These are phyloP conservation scores for Cytospora chrysosperma DNA, from an alignment of 2,329 filamentous ascomycete genomes.

Conservation along the genomic window DNA sequence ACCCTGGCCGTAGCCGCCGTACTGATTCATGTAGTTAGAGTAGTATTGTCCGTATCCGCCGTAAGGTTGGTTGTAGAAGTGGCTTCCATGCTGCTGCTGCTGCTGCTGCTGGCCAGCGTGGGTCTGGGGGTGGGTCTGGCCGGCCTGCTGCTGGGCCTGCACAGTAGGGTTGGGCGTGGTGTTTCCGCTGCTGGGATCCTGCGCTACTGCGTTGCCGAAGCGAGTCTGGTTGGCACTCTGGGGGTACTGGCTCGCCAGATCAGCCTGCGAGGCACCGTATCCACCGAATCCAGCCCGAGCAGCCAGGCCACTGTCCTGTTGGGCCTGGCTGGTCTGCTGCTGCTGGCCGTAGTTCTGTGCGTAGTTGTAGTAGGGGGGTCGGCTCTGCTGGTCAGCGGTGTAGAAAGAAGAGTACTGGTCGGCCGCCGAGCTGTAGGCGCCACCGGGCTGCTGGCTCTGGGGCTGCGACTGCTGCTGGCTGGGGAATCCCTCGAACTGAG, in stretches of 20 bases:
- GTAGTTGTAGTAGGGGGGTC: slow-evolving; percentile 77
- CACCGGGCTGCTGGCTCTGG: slow-evolving; percentile 58
- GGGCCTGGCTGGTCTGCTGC: slow-evolving; percentile 70
- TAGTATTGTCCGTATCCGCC: slow-evolving; percentile 66
- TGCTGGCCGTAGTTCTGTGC: slow-evolving; percentile 60
- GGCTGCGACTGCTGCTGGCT: slow-evolving; percentile 60
- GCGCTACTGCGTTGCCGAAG: slow-evolving; percentile 58
- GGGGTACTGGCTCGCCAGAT: slow-evolving; percentile 67
- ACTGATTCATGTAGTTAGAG: slow-evolving; percentile 57
- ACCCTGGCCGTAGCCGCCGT: slow-evolving; percentile 51
- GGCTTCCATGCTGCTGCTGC: slow-evolving; percentile 37
- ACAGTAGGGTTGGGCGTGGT: slow-evolving; percentile 82
- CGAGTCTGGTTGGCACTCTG: slow-evolving; percentile 69
- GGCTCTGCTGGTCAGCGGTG: slow-evolving; percentile 69
- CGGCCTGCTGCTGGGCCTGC: slow-evolving; percentile 45
- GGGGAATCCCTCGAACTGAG: slow-evolving; percentile 62
- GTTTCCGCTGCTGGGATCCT: slow-evolving; percentile 82
- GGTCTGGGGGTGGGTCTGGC: slow-evolving; percentile 37
- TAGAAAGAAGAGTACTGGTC: slow-evolving; percentile 86
- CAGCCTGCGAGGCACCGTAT: slow-evolving; percentile 66
- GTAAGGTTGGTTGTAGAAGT: slow-evolving; percentile 56
- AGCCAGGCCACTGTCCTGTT: slow-evolving; percentile 55
- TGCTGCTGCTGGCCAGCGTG: slow-evolving; percentile 41
- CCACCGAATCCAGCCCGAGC: slow-evolving; percentile 62
- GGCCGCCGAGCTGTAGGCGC: slow-evolving; percentile 70